Conservation (phyloP, 768 basidiomycete species). For the Lepiota subincarnata region DNA sequence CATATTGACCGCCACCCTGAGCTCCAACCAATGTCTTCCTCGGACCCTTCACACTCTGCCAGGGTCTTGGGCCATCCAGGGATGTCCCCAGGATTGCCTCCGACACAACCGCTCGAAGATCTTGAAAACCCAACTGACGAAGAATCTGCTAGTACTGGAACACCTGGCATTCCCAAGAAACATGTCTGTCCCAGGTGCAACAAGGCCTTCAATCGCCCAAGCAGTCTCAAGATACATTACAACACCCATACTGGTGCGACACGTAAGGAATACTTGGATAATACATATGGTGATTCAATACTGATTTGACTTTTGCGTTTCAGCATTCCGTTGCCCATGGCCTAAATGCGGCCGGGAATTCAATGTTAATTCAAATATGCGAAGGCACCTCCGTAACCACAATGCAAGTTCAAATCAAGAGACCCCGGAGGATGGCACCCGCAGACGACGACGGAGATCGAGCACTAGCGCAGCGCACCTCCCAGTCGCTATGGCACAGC, state of each 20-base stretch:
- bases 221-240: slow-evolving; percentile 60
- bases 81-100: slow-evolving; percentile 5
- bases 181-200: slow-evolving; percentile 51
- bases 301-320: slow-evolving; percentile 9
- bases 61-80: slow-evolving; percentile 19
- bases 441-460: slow-evolving; percentile 22
- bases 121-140: slow-evolving; percentile 15
- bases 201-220: slow-evolving; percentile 68
- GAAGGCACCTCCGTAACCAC: slow-evolving; percentile 74
- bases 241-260: slow-evolving; percentile 69
- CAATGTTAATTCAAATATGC: slow-evolving; percentile 85
- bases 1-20: slow-evolving; percentile 1
- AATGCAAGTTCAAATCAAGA: slow-evolving; percentile 30
- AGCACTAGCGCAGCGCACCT: not conserved
- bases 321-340: slow-evolving; percentile 73
- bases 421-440: slow-evolving; percentile 22
- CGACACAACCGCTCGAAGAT: slow-evolving; percentile 4
- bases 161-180: slow-evolving; percentile 30
- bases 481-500: not conserved
- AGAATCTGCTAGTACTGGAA: slow-evolving; percentile 3
- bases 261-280: slow-evolving; percentile 38
- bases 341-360: slow-evolving; percentile 73
- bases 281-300: not conserved
- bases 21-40: not conserved
- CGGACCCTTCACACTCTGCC: slow-evolving; percentile 1